These are phyloP conservation scores for Vitis labrusca DNA, from an alignment of 164 flowering plant species.

Conservation along the genomic window DNA sequence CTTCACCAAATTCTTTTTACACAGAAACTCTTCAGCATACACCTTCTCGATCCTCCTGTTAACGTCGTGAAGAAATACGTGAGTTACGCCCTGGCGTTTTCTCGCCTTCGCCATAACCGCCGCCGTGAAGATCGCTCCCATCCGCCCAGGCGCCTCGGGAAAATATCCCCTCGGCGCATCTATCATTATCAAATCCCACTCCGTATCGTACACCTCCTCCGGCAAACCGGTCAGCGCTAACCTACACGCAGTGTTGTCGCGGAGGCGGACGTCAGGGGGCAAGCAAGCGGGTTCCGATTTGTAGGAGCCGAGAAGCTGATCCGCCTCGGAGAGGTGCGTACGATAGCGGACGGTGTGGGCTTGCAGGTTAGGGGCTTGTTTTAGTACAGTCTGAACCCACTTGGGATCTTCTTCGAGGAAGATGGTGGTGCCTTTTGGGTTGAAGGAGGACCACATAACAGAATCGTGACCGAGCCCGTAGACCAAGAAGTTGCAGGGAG, in stretches of 20 bases:
- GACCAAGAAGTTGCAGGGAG: conserved; percentile 48
- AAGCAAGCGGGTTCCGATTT: conserved; percentile 35
- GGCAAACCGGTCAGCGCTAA: conserved; percentile 53
- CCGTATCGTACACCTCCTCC: conserved; percentile 55
- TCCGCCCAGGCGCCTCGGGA: conserved; percentile 72
- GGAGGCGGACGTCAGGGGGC: conserved; percentile 21
- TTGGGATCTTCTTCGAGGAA: conserved; percentile 69
- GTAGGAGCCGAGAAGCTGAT: conserved; percentile 35
- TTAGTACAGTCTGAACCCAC: conserved; percentile 52
- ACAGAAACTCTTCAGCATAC: conserved; percentile 64
- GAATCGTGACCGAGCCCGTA: conserved; percentile 60
- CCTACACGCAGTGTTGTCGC: conserved; percentile 46
- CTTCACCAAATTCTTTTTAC: conserved; percentile 49
- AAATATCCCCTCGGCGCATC: conserved; percentile 81
- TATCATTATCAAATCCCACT: conserved; percentile 88
- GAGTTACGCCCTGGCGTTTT: conserved; percentile 49
- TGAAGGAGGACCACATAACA: conserved; percentile 51
- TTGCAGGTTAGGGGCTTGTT: conserved; percentile 37
- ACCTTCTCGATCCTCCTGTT: conserved; percentile 63
- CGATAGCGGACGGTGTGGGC: conserved; percentile 51
- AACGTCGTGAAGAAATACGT: conserved; percentile 80
- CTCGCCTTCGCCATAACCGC: conserved; percentile 76
- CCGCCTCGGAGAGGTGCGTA: conserved; percentile 57
- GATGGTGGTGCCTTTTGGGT: conserved; percentile 44
- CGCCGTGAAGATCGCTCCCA: conserved; percentile 72